Conservation (phyloP, 169 alveolate species). For the Condylostoma magnum region DNA sequence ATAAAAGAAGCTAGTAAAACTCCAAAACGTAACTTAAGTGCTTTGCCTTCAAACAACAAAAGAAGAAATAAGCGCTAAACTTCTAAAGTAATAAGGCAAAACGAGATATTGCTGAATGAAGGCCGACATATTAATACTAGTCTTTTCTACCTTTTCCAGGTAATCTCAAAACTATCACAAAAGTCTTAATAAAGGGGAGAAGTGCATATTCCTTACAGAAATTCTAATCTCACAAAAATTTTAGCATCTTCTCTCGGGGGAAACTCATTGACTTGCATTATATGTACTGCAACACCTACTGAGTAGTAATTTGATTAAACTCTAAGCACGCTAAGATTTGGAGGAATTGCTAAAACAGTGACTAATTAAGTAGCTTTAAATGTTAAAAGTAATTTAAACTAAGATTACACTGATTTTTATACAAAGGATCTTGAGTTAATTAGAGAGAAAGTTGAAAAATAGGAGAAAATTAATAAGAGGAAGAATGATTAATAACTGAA, state of each 20-base stretch:
- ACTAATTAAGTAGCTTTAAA: conserved; percentile 45
- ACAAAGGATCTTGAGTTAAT: conserved; percentile 18
- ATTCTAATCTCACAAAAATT: conserved; percentile 70
- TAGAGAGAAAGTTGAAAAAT: background rate
- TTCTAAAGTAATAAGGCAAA: conserved; percentile 14
- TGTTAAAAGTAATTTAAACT: background rate
- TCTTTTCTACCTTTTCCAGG: conserved; percentile 64
- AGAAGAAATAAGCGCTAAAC: background rate
- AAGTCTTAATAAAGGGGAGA: conserved; percentile 58
- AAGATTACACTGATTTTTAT: conserved; percentile 19
- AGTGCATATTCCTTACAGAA: conserved; percentile 69
- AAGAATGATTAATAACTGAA: too few species aligned
- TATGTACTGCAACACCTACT: conserved; percentile 60
- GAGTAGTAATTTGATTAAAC: conserved; percentile 58
- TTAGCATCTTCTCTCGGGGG: conserved; percentile 70
- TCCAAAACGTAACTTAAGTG: conserved; percentile 19
- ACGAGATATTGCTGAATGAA: conserved; percentile 40
- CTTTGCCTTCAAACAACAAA: conserved; percentile 6
- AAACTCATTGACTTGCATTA: conserved; percentile 63
- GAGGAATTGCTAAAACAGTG: conserved; percentile 64
- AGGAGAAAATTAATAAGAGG: too few species aligned
- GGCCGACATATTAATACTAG: conserved; percentile 67
- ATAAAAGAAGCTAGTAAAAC: conserved; percentile 27
- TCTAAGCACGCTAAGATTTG: conserved; percentile 67
- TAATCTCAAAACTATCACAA: conserved; percentile 37